Evolutionary conservation across 2,329 filamentous ascomycete species (phyloP).

Genomic region (Sclerotinia trifoliorum): DNA sequence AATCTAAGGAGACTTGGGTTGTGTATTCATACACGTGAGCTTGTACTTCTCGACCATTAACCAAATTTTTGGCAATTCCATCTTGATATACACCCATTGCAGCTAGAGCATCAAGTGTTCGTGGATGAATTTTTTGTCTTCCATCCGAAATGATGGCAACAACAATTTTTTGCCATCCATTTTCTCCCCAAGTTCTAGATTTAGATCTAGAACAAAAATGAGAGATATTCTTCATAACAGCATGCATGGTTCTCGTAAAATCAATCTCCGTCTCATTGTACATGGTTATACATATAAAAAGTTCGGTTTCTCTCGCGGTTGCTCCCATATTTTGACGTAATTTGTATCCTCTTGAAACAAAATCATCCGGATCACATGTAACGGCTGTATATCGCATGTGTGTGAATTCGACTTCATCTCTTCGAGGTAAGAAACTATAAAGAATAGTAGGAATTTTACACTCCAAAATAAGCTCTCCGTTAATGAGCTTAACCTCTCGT

Average conservation of each 20-base stretch:
- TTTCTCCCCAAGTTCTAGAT: constrained; percentile 93
- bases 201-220: constrained; percentile 93
- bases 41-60: constrained; percentile 93
- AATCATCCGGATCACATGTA: constrained; percentile 97
- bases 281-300: constrained; percentile 98
- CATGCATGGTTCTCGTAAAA: constrained; percentile 97
- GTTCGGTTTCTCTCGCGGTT: constrained; percentile 83
- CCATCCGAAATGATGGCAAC: constrained; percentile 96
- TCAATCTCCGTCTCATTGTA: constrained; percentile 98
- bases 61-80: constrained; percentile 96
- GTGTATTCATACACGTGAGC: constrained; percentile 99
- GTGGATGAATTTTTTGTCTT: constrained; percentile 86
- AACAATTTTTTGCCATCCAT: constrained; percentile 98
- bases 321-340: constrained; percentile 85
- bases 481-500: constrained; percentile 94
- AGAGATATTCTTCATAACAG: constrained; percentile 95
- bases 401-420: constrained; percentile 94
- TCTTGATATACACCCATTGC: constrained; percentile 98
- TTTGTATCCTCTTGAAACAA: constrained; percentile 84
- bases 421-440: constrained; percentile 90
- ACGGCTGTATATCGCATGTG: constrained; percentile 99
- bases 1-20: constrained; percentile 92
- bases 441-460: constrained; percentile 99
- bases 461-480: constrained; percentile 94
- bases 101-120: constrained; percentile 89